These are phyloP conservation scores for Chloris gayana DNA, from an alignment of 176 grass and related monocot species.

Conservation along the genomic window DNA sequence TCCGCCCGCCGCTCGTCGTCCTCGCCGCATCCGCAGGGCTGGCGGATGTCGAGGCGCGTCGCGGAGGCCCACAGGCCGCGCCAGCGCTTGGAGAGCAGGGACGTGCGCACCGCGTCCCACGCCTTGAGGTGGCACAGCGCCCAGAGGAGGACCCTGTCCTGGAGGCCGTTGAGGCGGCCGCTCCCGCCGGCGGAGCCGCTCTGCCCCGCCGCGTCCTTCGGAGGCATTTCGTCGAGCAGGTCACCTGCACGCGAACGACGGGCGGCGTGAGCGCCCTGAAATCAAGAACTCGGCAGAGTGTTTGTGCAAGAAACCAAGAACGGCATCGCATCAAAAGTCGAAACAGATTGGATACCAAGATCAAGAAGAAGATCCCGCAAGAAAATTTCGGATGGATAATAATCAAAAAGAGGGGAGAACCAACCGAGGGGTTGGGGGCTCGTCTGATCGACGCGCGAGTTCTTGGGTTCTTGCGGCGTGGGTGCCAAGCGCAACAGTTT, in stretches of 20 bases:
- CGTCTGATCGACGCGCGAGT: background rate
- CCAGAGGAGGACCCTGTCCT: background rate
- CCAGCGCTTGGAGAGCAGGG: slow-evolving; percentile 1
- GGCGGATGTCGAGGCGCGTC: slow-evolving; percentile 33
- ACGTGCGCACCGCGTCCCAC: slow-evolving; percentile 40
- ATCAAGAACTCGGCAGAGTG: background rate
- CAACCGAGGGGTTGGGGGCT: background rate
- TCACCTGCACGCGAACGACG: background rate
- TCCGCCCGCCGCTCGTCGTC: accelerated
- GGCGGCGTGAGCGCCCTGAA: background rate
- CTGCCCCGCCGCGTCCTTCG: background rate
- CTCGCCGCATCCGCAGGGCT: background rate
- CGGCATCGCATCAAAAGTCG: background rate
- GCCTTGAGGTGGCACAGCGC: slow-evolving; percentile 24
- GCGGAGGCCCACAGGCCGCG: slow-evolving; percentile 9
- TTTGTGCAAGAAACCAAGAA: background rate
- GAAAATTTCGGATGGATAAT: background rate
- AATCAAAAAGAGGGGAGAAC: background rate
- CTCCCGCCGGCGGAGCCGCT: background rate
- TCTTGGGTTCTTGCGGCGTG: background rate
- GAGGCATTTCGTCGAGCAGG: background rate
- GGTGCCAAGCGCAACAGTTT: background rate
- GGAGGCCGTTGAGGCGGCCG: slow-evolving; percentile 12
- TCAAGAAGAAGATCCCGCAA: background rate
- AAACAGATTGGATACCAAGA: background rate